Percentiles rank a stretch among this genome's conserved stretches.
phyloP scores from a whole-genome alignment of 805 yeast genomes.

The Candida morakotiae region DNA sequence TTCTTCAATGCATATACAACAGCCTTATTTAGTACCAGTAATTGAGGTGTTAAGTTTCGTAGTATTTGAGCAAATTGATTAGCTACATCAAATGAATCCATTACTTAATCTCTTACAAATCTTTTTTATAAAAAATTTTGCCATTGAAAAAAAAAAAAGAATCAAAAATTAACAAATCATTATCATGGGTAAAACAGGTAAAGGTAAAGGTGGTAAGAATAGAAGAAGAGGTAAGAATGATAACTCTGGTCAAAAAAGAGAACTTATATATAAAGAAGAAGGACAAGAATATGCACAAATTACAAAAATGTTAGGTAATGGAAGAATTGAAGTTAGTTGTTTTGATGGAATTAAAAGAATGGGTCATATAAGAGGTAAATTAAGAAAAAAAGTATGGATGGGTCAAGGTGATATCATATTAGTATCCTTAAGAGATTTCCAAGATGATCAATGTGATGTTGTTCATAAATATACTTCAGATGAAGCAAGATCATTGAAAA shows the following conservation, averaged over 20 bases:
- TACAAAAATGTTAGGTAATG: conserved; percentile 97
- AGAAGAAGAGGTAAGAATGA: conserved; percentile 99
- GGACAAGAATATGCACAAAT: conserved; percentile 99
- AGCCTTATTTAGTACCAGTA: conserved; percentile 45
- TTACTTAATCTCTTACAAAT: conserved; percentile 17
- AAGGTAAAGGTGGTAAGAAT: conserved; percentile 86
- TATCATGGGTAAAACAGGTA: conserved; percentile 69
- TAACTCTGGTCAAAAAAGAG: conserved; percentile 88
- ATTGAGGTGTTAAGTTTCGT: conserved; percentile 61
- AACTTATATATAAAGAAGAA: conserved; percentile 84
- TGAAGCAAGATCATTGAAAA: conserved; percentile 95
- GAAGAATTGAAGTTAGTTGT: conserved; percentile 92
- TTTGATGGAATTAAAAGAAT: conserved; percentile 91
- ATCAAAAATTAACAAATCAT: neutral
- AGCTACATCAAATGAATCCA: conserved; percentile 90
- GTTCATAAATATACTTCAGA: conserved; percentile 95
- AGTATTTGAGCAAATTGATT: conserved; percentile 68
- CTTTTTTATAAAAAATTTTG: conserved; percentile 1
- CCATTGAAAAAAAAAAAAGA: neutral
- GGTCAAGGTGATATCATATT: conserved; percentile 96
- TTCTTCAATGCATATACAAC: conserved; percentile 56
- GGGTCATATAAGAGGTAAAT: conserved; percentile 98
- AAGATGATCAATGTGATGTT: conserved; percentile 97
- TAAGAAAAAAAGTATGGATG: conserved; percentile 99
- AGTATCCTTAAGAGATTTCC: conserved; percentile 96